phyloP scores from a whole-genome alignment of 106 monocot genomes.

The Iris macrosiphon region DNA sequence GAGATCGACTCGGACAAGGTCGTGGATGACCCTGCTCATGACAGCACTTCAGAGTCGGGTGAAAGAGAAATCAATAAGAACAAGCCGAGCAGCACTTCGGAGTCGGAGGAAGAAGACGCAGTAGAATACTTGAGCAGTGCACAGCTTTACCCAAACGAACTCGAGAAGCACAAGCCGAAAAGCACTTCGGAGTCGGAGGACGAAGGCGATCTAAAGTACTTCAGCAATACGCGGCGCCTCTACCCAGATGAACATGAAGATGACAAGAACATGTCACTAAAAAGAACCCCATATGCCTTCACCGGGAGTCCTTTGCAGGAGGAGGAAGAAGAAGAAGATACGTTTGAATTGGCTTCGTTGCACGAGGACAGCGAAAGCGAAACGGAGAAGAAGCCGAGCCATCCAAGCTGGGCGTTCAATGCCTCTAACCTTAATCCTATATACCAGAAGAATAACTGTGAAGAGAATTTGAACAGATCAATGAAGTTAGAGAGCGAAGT shows the following conservation, averaged over 20 bases:
- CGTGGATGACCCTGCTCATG: neutral
- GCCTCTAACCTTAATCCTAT: neutral
- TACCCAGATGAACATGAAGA: neutral
- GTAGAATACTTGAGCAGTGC: no score
- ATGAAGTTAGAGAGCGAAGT: neutral
- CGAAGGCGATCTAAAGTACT: neutral
- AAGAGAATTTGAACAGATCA: neutral
- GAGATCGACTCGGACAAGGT: no score
- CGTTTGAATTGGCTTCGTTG: no score
- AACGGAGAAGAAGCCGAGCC: neutral
- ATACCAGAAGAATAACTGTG: neutral
- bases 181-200: no score
- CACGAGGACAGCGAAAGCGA: no score
- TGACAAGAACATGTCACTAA: neutral
- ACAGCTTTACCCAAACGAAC: neutral
- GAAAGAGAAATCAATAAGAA: no score
- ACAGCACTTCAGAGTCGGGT: constrained; percentile 17
- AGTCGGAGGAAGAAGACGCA: constrained; percentile 10
- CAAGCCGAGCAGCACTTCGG: no score
- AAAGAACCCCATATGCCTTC: no score
- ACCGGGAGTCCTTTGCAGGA: no score
- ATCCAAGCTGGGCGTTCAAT: no score
- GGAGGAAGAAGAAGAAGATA: constrained; percentile 13
- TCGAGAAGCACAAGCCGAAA: neutral
- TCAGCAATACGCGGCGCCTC: neutral